A percentile compares a stretch with the other conserved stretches of the same genome.
Conservation (phyloP, 129 eudicot species). For the Pseudognaphalium luteoalbum region DNA sequence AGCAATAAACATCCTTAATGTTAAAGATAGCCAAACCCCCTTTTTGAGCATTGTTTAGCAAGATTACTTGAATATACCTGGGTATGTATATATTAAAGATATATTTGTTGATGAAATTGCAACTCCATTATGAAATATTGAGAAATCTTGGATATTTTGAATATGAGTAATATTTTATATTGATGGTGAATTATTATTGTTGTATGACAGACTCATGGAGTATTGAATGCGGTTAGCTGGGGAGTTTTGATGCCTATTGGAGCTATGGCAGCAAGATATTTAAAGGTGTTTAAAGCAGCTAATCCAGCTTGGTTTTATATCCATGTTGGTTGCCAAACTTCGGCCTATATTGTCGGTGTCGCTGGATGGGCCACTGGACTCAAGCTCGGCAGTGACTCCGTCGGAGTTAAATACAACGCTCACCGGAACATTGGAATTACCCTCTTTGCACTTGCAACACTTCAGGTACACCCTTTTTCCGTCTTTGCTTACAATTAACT, state of each 20-base stretch:
- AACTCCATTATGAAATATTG: not conserved
- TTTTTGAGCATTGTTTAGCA: not conserved
- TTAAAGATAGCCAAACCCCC: not conserved
- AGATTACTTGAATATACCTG: not conserved
- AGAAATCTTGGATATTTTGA: slow-evolving; percentile 12
- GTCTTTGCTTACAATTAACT: slow-evolving; percentile 18
- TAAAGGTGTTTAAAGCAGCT: slow-evolving; percentile 36
- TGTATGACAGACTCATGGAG: slow-evolving; percentile 39
- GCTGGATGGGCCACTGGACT: slow-evolving; percentile 52
- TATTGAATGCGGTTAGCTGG: slow-evolving; percentile 49
- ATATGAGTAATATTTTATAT: not conserved
- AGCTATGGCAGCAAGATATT: slow-evolving; percentile 44
- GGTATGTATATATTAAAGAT: not conserved
- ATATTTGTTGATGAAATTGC: too few species aligned
- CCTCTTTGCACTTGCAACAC: slow-evolving; percentile 75
- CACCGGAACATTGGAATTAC: slow-evolving; percentile 80
- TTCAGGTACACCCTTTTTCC: slow-evolving; percentile 54
- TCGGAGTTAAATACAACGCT: slow-evolving; percentile 37
- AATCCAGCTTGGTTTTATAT: slow-evolving; percentile 51
- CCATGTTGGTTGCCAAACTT: slow-evolving; percentile 39
- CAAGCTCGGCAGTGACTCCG: slow-evolving; percentile 39
- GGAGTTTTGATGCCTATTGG: slow-evolving; percentile 52
- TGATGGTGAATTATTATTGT: not conserved
- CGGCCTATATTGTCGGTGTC: slow-evolving; percentile 39
- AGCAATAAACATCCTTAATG: not conserved